Conservation (phyloP, 768 basidiomycete species). For the Ephemerocybe angulata region DNA sequence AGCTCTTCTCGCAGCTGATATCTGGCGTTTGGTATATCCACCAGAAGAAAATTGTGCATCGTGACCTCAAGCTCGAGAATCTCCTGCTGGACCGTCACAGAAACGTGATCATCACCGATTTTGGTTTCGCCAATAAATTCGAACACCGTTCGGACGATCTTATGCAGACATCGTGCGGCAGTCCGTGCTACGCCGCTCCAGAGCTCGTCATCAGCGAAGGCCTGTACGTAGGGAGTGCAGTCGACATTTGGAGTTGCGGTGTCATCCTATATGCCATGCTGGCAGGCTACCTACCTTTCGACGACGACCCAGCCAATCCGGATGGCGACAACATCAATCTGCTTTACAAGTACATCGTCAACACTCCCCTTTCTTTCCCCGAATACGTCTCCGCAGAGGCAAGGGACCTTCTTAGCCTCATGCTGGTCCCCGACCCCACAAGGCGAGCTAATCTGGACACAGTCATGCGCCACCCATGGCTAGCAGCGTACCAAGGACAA, state of each 20-base stretch:
- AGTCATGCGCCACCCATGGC: constrained; percentile 90
- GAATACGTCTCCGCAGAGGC: constrained; percentile 87
- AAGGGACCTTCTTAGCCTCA: constrained; percentile 77
- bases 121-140: constrained; percentile 98
- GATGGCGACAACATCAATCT: constrained; percentile 99
- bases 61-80: constrained; percentile 98
- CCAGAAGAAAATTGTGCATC: constrained; percentile 98
- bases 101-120: constrained; percentile 99
- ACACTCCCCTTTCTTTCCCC: constrained; percentile 95
- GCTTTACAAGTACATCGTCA: constrained; percentile 97
- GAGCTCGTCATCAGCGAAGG: constrained; percentile 98
- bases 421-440: constrained; percentile 92
- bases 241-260: constrained; percentile 97
- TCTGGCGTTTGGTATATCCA: constrained; percentile 99
- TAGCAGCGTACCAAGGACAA: constrained; percentile 55
- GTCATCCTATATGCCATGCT: constrained; percentile 97
- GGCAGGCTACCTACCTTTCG: constrained; percentile 96
- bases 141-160: constrained; percentile 90
- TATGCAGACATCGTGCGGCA: constrained; percentile 98
- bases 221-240: constrained; percentile 93
- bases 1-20: constrained; percentile 95
- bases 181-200: constrained; percentile 97
- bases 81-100: constrained; percentile 94
- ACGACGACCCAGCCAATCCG: constrained; percentile 97
- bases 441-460: constrained; percentile 69